Conservation (phyloP, 2,329 filamentous ascomycete species). For the Microdochium nivale region DNA sequence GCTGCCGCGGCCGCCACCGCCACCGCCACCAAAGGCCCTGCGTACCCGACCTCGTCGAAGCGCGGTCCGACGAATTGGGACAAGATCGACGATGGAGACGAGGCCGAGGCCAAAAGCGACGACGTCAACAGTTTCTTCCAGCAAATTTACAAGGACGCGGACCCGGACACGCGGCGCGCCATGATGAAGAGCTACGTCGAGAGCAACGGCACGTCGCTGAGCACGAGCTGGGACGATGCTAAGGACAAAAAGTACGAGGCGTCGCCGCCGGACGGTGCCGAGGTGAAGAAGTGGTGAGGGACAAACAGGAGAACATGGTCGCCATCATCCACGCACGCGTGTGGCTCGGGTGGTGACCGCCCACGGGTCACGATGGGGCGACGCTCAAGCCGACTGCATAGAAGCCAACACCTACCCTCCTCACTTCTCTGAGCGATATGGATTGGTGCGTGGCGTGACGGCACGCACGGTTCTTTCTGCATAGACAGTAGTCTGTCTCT, state of each 20-base stretch:
- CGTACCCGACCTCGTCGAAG: constrained; percentile 82
- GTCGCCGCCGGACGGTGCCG: constrained; percentile 66
- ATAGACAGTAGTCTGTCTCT: too few relatives aligned
- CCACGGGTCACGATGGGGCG: too few relatives aligned
- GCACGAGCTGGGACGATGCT: constrained; percentile 87
- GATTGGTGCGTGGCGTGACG: too few relatives aligned
- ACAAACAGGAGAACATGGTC: too few relatives aligned
- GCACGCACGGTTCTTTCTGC: too few relatives aligned
- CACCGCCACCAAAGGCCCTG: constrained; percentile 27
- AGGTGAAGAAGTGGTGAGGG: constrained; percentile 61
- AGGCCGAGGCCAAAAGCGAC: constrained; percentile 44
- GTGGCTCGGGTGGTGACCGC: too few relatives aligned
- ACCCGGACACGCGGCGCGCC: constrained; percentile 73
- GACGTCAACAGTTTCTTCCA: constrained; percentile 83
- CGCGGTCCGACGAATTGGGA: constrained; percentile 90
- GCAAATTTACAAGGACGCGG: constrained; percentile 69
- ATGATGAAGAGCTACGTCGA: constrained; percentile 98
- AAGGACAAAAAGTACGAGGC: constrained; percentile 63
- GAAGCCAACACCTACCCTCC: too few relatives aligned
- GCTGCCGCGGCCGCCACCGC: constrained; percentile 3
- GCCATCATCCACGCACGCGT: too few relatives aligned
- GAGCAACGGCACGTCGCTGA: constrained; percentile 86
- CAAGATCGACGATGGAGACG: constrained; percentile 50
- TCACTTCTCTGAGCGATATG: too few relatives aligned
- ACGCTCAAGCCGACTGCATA: too few relatives aligned